These are phyloP conservation scores for Debaryomyces udenii DNA, from an alignment of 1,139 yeast species.

Conservation along the genomic window DNA sequence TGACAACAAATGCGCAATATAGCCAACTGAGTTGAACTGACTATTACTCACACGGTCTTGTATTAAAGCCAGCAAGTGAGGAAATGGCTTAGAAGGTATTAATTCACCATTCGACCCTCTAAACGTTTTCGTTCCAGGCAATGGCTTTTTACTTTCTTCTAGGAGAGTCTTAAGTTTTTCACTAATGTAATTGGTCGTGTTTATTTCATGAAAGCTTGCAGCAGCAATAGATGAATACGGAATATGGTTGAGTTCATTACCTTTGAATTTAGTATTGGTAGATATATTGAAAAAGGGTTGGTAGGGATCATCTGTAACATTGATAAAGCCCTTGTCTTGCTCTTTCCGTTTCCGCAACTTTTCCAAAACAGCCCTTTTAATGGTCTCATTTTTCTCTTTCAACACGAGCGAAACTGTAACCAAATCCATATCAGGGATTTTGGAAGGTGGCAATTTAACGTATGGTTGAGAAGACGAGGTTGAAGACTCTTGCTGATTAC, in stretches of 20 bases:
- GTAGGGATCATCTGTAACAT: constrained; percentile 87
- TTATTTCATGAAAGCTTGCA: constrained; percentile 71
- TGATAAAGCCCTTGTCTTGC: constrained; percentile 74
- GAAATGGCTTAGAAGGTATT: constrained; percentile 46
- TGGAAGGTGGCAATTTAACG: constrained; percentile 84
- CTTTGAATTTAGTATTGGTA: constrained; percentile 48
- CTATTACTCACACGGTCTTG: constrained; percentile 32
- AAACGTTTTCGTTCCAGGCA: constrained; percentile 49
- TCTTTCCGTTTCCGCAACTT: constrained; percentile 74
- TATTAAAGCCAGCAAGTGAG: constrained; percentile 43
- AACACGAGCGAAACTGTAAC: constrained; percentile 79
- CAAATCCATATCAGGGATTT: constrained; percentile 90
- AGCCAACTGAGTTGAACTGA: constrained; percentile 31
- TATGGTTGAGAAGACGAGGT: constrained; percentile 66
- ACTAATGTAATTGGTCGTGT: constrained; percentile 58
- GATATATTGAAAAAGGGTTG: constrained; percentile 82
- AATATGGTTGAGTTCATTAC: constrained; percentile 59
- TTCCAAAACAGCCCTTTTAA: constrained; percentile 79
- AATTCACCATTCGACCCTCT: constrained; percentile 50
- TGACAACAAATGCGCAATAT: constrained; percentile 44
- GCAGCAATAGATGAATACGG: constrained; percentile 82
- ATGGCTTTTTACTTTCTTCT: constrained; percentile 44
- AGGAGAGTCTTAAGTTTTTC: constrained; percentile 42
- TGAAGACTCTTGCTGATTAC: constrained; percentile 22
- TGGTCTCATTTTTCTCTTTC: constrained; percentile 75